phyloP scores from a whole-genome alignment of 352 stramenopile genomes.

The Pythium chondricola region DNA sequence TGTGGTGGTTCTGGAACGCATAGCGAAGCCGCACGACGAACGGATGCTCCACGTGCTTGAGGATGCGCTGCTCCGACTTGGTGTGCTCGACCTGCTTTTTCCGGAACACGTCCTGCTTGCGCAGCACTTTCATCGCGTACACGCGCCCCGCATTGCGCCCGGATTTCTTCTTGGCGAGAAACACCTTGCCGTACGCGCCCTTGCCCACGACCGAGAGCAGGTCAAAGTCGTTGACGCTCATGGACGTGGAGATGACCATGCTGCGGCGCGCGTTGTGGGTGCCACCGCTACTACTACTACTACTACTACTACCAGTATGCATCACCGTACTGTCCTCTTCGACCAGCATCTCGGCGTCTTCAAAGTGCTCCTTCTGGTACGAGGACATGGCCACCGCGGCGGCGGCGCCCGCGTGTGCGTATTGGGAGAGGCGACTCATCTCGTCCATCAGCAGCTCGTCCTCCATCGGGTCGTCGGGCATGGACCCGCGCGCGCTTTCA shows the following conservation, averaged over 20 bases:
- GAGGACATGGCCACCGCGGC: conserved; percentile 37
- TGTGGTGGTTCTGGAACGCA: conserved; percentile 86
- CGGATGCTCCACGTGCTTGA: conserved; percentile 84
- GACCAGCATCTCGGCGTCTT: conserved; percentile 64
- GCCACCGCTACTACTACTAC: background rate
- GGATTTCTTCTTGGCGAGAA: conserved; percentile 75
- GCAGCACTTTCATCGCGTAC: conserved; percentile 89
- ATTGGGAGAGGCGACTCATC: conserved; percentile 70
- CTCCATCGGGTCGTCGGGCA: conserved; percentile 65
- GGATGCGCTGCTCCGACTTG: conserved; percentile 84
- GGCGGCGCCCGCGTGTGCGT: conserved; percentile 54
- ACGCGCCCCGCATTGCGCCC: conserved; percentile 60
- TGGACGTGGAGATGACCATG: conserved; percentile 79
- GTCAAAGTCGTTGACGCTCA: conserved; percentile 86
- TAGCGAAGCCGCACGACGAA: conserved; percentile 87
- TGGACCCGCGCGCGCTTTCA: conserved; percentile 67
- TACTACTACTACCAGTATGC: no score
- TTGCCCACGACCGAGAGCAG: conserved; percentile 82
- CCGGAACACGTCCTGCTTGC: conserved; percentile 81
- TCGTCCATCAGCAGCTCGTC: conserved; percentile 69
- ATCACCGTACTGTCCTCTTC: conserved; percentile 29
- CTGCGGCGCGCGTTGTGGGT: conserved; percentile 46
- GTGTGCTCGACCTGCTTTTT: conserved; percentile 86
- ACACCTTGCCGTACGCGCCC: conserved; percentile 84
- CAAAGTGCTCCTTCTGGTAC: conserved; percentile 54